Percentiles rank a stretch among this genome's conserved stretches.
Conservation (phyloP, 768 basidiomycete species). For the Nevesoporus exiguus region DNA sequence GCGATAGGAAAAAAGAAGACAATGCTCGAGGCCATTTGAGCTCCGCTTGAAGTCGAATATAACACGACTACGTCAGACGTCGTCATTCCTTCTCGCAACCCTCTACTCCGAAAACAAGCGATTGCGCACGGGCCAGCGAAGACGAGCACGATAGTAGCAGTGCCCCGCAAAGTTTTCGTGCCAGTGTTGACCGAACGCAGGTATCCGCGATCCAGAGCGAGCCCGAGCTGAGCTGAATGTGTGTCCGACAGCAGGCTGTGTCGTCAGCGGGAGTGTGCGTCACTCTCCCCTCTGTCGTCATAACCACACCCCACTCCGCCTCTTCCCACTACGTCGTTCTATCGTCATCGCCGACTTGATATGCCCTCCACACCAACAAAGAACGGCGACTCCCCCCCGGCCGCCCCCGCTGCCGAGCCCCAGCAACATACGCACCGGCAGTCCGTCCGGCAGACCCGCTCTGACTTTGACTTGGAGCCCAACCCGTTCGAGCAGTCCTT, state of each 20-base stretch:
- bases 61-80: constrained; percentile 43
- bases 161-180: too few relatives aligned
- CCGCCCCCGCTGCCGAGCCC: constrained; percentile 5
- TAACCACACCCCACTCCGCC: too few relatives aligned
- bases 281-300: constrained; percentile 27
- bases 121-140: constrained; percentile 32
- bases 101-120: constrained; percentile 25
- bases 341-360: constrained; percentile 17
- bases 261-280: constrained; percentile 15
- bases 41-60: constrained; percentile 44
- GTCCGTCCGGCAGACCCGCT: constrained; percentile 45
- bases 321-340: not conserved
- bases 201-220: constrained; percentile 21
- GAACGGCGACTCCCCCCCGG: constrained; percentile 35
- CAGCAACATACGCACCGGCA: constrained; percentile 16
- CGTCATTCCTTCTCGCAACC: constrained; percentile 38
- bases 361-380: constrained; percentile 30
- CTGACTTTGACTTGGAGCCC: constrained; percentile 75
- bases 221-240: constrained; percentile 18
- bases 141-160: constrained; percentile 12
- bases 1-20: constrained; percentile 27
- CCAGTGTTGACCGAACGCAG: constrained; percentile 16
- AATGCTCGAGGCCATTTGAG: constrained; percentile 26
- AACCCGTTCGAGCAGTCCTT: constrained; percentile 98
- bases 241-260: constrained; percentile 20